Percentiles rank a stretch among this genome's conserved stretches.
phyloP scores from a whole-genome alignment of 2,329 filamentous ascomycete species.

The Cladosporium sp. region DNA sequence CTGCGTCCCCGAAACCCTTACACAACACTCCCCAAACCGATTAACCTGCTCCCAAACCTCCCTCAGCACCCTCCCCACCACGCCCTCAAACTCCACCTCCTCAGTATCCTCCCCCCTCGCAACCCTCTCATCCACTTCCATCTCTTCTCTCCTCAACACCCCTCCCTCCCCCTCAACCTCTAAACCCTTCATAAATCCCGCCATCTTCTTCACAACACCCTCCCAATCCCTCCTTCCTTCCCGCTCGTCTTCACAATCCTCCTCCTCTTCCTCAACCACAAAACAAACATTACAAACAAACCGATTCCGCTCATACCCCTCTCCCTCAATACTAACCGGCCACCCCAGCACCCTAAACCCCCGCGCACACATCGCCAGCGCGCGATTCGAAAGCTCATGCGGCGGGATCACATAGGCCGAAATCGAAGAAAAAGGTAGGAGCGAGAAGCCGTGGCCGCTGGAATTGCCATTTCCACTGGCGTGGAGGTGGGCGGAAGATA shows the following conservation, averaged over 20 bases:
- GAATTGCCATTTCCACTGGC: neutral
- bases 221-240: slow-evolving; percentile 62
- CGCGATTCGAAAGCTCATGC: slow-evolving; percentile 91
- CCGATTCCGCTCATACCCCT: slow-evolving; percentile 76
- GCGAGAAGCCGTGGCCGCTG: neutral
- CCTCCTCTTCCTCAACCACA: slow-evolving; percentile 70
- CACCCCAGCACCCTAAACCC: slow-evolving; percentile 82
- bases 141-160: slow-evolving; percentile 68
- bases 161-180: slow-evolving; percentile 74
- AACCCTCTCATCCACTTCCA: slow-evolving; percentile 19
- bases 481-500: neutral
- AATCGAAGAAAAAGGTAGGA: slow-evolving; percentile 68
- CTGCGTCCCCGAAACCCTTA: slow-evolving; percentile 27
- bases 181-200: slow-evolving; percentile 80
- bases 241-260: slow-evolving; percentile 58
- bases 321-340: slow-evolving; percentile 79
- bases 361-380: slow-evolving; percentile 73
- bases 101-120: slow-evolving; percentile 28
- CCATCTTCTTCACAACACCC: slow-evolving; percentile 81
- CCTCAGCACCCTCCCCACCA: slow-evolving; percentile 70
- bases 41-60: slow-evolving; percentile 90
- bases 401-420: slow-evolving; percentile 93
- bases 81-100: slow-evolving; percentile 18
- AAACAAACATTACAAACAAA: slow-evolving; percentile 99
- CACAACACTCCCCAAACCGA: slow-evolving; percentile 84